Evolutionary conservation across 345 rosid genomes (phyloP), one percentile per base, ranked within the genome.

Genomic region (Eucalyptus cloeziana): DNA sequence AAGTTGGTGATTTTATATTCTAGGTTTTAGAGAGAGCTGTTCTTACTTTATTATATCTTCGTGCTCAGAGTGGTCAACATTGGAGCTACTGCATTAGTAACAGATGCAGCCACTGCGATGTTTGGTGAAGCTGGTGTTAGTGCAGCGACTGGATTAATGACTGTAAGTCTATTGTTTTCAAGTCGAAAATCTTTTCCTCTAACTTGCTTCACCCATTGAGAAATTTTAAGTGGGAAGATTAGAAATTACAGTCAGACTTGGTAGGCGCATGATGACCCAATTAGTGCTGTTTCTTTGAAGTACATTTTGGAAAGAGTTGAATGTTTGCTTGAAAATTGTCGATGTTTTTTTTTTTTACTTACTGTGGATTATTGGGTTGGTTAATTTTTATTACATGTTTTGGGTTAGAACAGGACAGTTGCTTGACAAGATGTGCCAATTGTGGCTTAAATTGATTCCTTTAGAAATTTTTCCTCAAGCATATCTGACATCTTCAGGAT

Each of bases 51-150:
- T 92, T 90, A 76, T 90, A 47, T 93, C 91, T 92, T 86, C 90
- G 89, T 88, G 44, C 88, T 88, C 87, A 97, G 99, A 89, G 99
- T 98, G 91, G 99, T 95, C 64, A 98, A 98, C 92, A 98, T 98
- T 92, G 99, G 97, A 93, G 99, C 99, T 89, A 98, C 99, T 92
- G 99, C 99, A 89, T 92, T 98, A 87, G 99, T 97, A 91, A 98
- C 99, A 12, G 99, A 98, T 62, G 99, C 99, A 69, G 99, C 99
- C 89, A 98, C 99, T 54, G 94, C 99, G 87, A 94, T 98, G 90
- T 98, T 97, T 95, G 99, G 99, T 88, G 99, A 97, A 95, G 99
- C 99, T 91, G 99, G 99, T 92, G 97, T 98, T 92, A 97, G 94
- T 93, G 99, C 99, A 33, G 99, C 99, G 90, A 98, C 99, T 89